These are phyloP conservation scores for Mycena maculata DNA, from an alignment of 768 basidiomycete species.

Conservation along the genomic window DNA sequence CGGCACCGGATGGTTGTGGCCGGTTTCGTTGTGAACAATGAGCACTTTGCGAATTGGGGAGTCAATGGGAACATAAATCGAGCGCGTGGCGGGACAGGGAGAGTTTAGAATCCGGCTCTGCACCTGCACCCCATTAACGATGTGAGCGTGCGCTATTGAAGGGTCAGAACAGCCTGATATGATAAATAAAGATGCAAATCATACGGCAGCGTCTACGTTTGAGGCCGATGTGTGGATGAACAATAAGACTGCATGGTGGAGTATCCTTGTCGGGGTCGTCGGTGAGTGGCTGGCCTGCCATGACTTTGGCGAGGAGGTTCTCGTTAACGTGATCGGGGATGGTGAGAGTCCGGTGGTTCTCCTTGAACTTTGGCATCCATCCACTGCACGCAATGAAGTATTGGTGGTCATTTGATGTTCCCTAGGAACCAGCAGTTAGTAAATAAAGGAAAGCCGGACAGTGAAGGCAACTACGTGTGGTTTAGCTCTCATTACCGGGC, in stretches of 20 bases:
- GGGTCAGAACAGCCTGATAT: too few species aligned
- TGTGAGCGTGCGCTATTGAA: slow-evolving; percentile 23
- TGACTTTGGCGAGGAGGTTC: too few species aligned
- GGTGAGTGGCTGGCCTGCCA: neutral
- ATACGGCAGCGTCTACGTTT: neutral
- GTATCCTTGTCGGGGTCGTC: neutral
- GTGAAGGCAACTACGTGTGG: too few species aligned
- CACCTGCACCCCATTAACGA: neutral
- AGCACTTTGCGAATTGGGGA: slow-evolving; percentile 1
- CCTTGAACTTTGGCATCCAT: too few species aligned
- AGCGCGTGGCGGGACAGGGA: neutral
- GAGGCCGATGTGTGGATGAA: neutral
- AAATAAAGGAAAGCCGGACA: too few species aligned
- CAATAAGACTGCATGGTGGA: neutral
- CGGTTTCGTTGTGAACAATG: slow-evolving; percentile 4
- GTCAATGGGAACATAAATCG: slow-evolving; percentile 18
- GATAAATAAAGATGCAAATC: too few species aligned
- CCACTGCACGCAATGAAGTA: too few species aligned
- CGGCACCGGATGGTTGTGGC: slow-evolving; percentile 37
- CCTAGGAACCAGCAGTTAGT: too few species aligned
- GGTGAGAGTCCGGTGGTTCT: too few species aligned
- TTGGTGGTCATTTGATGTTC: too few species aligned
- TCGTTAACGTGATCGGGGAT: too few species aligned
- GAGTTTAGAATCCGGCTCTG: neutral
- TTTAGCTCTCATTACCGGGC: too few species aligned